Evolutionary conservation across 768 basidiomycete genomes (phyloP).

Genomic region (Hygrophoropsis aurantiaca): DNA sequence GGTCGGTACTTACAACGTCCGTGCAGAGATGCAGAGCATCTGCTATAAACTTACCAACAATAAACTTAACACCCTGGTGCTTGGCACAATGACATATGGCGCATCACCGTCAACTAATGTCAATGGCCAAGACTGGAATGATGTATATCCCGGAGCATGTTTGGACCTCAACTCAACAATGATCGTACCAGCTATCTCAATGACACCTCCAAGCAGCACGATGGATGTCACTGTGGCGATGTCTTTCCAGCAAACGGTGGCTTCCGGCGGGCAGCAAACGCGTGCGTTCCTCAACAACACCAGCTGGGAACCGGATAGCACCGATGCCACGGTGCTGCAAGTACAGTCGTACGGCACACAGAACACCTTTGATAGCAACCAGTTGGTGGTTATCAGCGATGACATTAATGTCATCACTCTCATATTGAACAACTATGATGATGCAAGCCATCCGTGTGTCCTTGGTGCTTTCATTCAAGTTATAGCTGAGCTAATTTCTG

Average conservation of each 20-base stretch:
- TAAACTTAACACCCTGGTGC: slow-evolving; percentile 26
- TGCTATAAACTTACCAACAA: slow-evolving; percentile 32
- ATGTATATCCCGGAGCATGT: slow-evolving; percentile 20
- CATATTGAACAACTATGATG: slow-evolving; percentile 22
- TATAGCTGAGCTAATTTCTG: background rate
- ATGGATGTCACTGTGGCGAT: slow-evolving; percentile 12
- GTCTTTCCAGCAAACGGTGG: slow-evolving; percentile 25
- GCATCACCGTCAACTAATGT: slow-evolving; percentile 20
- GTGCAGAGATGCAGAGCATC: slow-evolving; percentile 34
- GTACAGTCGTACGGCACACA: slow-evolving; percentile 23
- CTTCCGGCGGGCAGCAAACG: slow-evolving; percentile 24
- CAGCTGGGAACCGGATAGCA: slow-evolving; percentile 22
- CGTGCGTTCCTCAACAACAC: slow-evolving; percentile 27
- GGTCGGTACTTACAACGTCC: slow-evolving; percentile 33
- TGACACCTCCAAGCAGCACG: slow-evolving; percentile 29
- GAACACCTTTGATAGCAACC: slow-evolving; percentile 22
- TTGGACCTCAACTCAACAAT: slow-evolving; percentile 27
- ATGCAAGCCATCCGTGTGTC: slow-evolving; percentile 30
- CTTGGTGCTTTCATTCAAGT: background rate
- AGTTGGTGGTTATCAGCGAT: slow-evolving; percentile 24
- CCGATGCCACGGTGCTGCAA: slow-evolving; percentile 28
- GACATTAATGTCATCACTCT: slow-evolving; percentile 27
- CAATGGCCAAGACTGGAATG: slow-evolving; percentile 26
- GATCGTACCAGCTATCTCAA: slow-evolving; percentile 23
- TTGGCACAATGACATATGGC: slow-evolving; percentile 27